A percentile compares a stretch with the other conserved stretches of the same genome.
phyloP scores from a whole-genome alignment of 1,284 basidiomycete species.

The Cutaneotrichosporon cutaneum region DNA sequence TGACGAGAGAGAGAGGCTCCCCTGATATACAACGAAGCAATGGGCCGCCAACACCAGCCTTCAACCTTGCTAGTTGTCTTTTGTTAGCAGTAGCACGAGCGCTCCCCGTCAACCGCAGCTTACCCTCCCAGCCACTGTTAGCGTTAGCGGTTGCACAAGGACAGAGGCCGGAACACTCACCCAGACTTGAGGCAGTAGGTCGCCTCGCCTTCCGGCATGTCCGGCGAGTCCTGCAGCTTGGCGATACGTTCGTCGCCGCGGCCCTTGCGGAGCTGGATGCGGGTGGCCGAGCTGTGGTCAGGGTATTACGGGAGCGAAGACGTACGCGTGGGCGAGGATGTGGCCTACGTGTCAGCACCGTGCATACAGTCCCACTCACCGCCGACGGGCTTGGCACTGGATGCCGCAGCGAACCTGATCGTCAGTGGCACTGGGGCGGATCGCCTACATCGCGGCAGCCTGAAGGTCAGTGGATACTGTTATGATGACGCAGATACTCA shows the following conservation, averaged over 20 bases:
- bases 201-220: slow-evolving; percentile 86
- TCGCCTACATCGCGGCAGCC: slow-evolving; percentile 68
- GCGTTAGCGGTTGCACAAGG: background rate
- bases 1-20: background rate
- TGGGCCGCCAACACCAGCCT: background rate
- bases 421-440: background rate
- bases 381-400: slow-evolving; percentile 79
- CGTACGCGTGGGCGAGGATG: slow-evolving; percentile 52
- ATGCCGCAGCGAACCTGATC: slow-evolving; percentile 73
- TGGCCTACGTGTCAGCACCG: slow-evolving; percentile 35
- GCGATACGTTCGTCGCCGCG: slow-evolving; percentile 91
- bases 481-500: slow-evolving; percentile 21
- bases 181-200: slow-evolving; percentile 70
- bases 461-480: slow-evolving; percentile 13
- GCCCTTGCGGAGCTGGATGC: slow-evolving; percentile 60
- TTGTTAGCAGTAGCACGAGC: background rate
- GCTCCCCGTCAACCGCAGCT: background rate
- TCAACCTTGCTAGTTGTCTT: slow-evolving; percentile 15
- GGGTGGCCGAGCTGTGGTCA: slow-evolving; percentile 41
- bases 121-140: slow-evolving; percentile 42
- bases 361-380: slow-evolving; percentile 55
- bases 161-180: slow-evolving; percentile 27
- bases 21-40: background rate
- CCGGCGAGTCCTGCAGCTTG: slow-evolving; percentile 91
- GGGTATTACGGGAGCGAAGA: background rate